Base-by-base conservation (phyloP, 805 yeast genomes). In the Candida incommunis region DNA sequence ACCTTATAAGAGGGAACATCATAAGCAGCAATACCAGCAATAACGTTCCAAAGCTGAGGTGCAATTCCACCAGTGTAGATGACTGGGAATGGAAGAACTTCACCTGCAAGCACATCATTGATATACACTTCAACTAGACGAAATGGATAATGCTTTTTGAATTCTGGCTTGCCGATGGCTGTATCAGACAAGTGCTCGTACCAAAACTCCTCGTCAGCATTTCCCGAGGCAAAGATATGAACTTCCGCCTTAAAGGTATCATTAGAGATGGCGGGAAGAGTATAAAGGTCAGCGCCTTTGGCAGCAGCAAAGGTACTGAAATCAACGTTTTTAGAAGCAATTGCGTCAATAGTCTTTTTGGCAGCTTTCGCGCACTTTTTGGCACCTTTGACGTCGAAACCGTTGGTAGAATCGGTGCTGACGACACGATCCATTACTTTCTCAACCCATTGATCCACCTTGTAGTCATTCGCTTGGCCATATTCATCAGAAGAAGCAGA, bases 151-250 rank as follows among this genome's bases (percentile, higher is more conserved):
- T 73, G 78, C 15, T 77, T 76, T 16, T 53, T 55, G 25, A 67
- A 57, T 24, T 50, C 16, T 57, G 54, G 4, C 56, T 54, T 3
- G 41, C 41, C 16, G 22, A 29, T 7, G 22, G 16, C 23, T 23
- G 16, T 4, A 15, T 9, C 4, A 41, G 25, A 13, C 15, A 23
- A 5, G 51, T 43, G 41, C 41, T 46, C 7, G 77, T 79, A 86
- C 94, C 94, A 85, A 54, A 82, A 82, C 58, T 86, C 95, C 61
- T 85, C 95, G 27, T 72, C 76, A 2, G 79, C 80, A 54, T 80
- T 83, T 2, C 92, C 95, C 18, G 83, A 74, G 11, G 81, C 75
- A 51, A 75, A 77, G 3, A 85, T 58, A 9, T 80, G 70, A 25
- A 84, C 49, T 23, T 62, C 53, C 41, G 77, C 75, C 47, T 77